These are phyloP conservation scores for Ballota nigra DNA, from an alignment of 257 asterid genomes.

Conservation along the genomic window DNA sequence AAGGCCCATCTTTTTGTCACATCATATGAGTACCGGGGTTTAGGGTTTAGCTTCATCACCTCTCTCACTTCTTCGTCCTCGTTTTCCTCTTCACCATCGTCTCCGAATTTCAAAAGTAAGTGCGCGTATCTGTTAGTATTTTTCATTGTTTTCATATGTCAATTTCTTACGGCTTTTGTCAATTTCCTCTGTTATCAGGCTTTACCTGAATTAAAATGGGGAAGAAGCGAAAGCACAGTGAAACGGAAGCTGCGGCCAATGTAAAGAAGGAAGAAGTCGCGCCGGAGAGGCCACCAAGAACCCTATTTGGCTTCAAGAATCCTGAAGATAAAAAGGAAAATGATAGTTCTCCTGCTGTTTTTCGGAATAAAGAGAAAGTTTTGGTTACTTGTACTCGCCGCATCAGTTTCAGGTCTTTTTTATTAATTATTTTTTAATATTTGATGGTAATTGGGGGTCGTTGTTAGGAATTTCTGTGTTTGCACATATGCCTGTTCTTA, in stretches of 20 bases:
- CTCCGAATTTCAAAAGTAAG: background rate
- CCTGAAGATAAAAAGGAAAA: constrained; percentile 25
- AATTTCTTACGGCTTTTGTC: background rate
- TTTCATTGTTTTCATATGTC: background rate
- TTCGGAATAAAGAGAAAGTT: constrained; percentile 82
- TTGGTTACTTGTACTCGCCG: constrained; percentile 91
- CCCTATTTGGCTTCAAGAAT: constrained; percentile 78
- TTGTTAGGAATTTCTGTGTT: background rate
- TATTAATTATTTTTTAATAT: background rate
- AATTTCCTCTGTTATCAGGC: background rate
- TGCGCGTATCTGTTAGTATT: too few relatives aligned
- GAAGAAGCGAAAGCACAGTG: constrained; percentile 74
- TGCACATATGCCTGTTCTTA: background rate
- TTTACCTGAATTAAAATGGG: constrained; percentile 48
- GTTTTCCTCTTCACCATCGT: background rate
- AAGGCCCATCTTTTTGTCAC: background rate
- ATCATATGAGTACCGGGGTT: constrained; percentile 2
- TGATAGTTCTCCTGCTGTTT: constrained; percentile 25
- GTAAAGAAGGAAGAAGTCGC: constrained; percentile 52
- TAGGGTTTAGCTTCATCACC: background rate
- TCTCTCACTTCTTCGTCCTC: background rate
- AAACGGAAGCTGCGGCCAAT: constrained; percentile 33
- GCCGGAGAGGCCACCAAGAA: constrained; percentile 75
- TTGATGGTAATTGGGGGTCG: background rate
- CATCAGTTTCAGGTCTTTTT: constrained; percentile 65